Evolutionary conservation across 345 rosid genomes (phyloP).

Genomic region (Mercurialis annua): DNA sequence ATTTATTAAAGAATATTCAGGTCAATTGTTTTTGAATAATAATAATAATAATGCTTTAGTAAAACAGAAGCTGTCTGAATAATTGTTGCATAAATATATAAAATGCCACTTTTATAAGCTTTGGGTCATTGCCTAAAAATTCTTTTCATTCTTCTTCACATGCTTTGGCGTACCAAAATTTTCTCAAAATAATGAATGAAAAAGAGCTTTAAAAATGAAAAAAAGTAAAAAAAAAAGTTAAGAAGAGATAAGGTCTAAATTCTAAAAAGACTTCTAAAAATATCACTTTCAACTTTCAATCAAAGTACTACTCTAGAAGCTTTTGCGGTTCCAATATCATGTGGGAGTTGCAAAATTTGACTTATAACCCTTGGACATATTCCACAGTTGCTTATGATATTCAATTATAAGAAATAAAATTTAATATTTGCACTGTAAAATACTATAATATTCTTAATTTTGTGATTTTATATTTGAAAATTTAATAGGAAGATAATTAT

Average conservation of each 20-base stretch:
- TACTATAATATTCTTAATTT: too few relatives aligned
- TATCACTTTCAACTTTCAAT: constrained; percentile 1
- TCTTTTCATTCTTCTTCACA: neutral
- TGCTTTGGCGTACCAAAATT: constrained; percentile 17
- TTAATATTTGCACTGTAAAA: neutral
- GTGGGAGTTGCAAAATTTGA: constrained; percentile 30
- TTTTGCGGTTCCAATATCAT: constrained; percentile 12
- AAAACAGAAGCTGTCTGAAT: too few relatives aligned
- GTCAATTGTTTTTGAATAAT: too few relatives aligned
- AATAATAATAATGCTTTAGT: too few relatives aligned
- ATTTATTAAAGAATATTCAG: too few relatives aligned
- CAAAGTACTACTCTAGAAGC: constrained; percentile 4
- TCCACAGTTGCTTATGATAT: constrained; percentile 9
- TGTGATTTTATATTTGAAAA: too few relatives aligned
- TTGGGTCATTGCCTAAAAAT: neutral
- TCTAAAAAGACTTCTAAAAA: too few relatives aligned
- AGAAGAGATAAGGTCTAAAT: neutral
- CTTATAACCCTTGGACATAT: constrained; percentile 11
- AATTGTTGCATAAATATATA: too few relatives aligned
- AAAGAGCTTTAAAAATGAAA: neutral
- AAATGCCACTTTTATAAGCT: constrained; percentile 14
- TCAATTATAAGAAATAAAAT: neutral
- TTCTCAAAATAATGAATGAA: neutral
- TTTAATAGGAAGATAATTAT: neutral
- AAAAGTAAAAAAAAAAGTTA: neutral